Conservation (phyloP, 352 stramenopile species). For the Poterioochromonas sp. region DNA sequence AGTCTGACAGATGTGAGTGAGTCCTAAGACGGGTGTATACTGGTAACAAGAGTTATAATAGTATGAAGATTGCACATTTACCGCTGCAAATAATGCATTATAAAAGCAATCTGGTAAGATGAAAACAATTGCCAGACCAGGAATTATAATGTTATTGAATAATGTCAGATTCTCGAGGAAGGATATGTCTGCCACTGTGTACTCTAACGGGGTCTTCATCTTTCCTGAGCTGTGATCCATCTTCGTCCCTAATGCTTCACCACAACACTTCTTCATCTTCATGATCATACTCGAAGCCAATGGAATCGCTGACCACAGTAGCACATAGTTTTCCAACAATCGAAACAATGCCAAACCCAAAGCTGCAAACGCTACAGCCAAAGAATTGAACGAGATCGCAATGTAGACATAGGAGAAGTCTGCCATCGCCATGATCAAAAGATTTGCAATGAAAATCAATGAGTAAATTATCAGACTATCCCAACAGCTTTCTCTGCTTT, state of each 20-base stretch:
- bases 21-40: neutral
- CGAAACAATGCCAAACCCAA: neutral
- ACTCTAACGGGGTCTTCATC: no score
- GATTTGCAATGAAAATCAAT: neutral
- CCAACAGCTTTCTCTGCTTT: no score
- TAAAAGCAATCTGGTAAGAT: neutral
- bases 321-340: neutral
- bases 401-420: neutral
- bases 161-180: no score
- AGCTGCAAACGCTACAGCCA: neutral
- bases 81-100: neutral
- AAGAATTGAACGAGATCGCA: neutral
- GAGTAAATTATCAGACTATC: no score
- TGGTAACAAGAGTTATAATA: neutral
- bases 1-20: neutral
- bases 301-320: neutral
- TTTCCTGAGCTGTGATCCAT: no score
- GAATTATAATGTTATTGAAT: neutral
- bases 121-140: neutral
- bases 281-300: neutral
- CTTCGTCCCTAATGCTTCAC: no score
- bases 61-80: neutral
- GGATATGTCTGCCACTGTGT: no score
- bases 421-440: neutral
- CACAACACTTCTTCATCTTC: no score